Base-by-base conservation (phyloP, 2,329 filamentous ascomycete genomes). In the Aspergillus tanneri region DNA sequence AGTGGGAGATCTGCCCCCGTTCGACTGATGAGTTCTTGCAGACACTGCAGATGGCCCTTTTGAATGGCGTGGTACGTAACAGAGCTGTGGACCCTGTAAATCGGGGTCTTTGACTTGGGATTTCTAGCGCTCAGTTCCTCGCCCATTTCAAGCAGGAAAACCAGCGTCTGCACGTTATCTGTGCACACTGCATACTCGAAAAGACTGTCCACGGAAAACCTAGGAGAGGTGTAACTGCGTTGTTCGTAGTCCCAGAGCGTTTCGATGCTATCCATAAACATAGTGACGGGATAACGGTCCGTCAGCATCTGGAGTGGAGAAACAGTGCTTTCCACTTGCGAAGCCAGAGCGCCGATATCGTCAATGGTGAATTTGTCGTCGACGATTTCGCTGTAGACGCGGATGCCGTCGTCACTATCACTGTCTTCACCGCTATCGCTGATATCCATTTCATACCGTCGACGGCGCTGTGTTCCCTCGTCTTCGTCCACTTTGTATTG, bases 311-410 rank as follows among this genome's bases (percentile, higher is more conserved):
- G 54, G 1, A 79, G 61, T 2, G 88, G 84, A 27, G 75, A 76
- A 7, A 78, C 69, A 12, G 74, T 69, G 47, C 86, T 87, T 62
- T 87, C 84, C 49, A 90, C 85, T 46, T 85, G 77, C 61, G 80
- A 84, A 0, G 81, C 81, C 3, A 87, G 75, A 54, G 88, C 80
- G 0, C 86, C 86, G 48, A 93, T 77, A 56, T 89, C 83, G 12
- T 93, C 86, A 43, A 92, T 79, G 0, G 88, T 93, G 63, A 87
- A 88, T 27, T 79, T 75, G 10, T 85, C 80, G 55, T 86, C 80
- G 22, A 89, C 71, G 32, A 84, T 73, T 50, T 85, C 78, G 70
- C 69, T 57, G 5, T 63, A 53, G 10, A 76, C 61, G 19, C 67
- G 55, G 8, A 70, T 49, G 4, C 37, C 16, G 6, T 53, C 53